Conservation (phyloP, 2,329 filamentous ascomycete genomes). For the Fusarium fujikuroi region DNA sequence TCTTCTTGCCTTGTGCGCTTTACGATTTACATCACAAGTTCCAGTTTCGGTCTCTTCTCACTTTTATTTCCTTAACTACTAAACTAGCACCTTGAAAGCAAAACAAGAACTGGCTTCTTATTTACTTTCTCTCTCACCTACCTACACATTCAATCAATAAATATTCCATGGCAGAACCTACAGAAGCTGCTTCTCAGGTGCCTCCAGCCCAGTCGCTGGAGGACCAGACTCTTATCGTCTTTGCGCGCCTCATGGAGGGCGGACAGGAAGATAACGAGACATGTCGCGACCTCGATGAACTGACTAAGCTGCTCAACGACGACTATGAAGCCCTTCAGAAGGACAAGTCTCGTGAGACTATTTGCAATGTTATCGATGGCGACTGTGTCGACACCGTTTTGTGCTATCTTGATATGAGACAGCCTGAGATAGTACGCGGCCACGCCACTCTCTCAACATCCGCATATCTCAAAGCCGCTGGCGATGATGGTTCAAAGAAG, state of each 20-base stretch:
- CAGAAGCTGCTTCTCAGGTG: conserved; percentile 47
- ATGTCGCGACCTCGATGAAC: conserved; percentile 65
- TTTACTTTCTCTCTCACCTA: neutral
- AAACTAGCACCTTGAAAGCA: conserved; percentile 4
- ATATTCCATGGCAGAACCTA: conserved; percentile 47
- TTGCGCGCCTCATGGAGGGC: conserved; percentile 91
- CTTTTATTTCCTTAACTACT: neutral
- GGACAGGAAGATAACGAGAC: conserved; percentile 83
- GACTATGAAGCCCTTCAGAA: conserved; percentile 60
- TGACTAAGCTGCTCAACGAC: conserved; percentile 69
- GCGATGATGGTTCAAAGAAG: conserved; percentile 74
- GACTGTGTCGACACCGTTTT: conserved; percentile 87
- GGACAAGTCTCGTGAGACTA: conserved; percentile 57
- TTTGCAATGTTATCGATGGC: conserved; percentile 72
- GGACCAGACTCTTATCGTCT: conserved; percentile 78
- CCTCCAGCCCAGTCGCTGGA: conserved; percentile 55
- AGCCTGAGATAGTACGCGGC: conserved; percentile 76
- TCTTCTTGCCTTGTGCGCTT: conserved; percentile 33
- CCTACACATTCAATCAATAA: neutral
- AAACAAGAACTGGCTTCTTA: neutral
- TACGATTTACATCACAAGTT: conserved; percentile 39
- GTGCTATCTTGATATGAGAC: conserved; percentile 85
- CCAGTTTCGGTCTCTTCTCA: conserved; percentile 23
- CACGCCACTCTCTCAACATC: conserved; percentile 86
- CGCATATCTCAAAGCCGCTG: conserved; percentile 82